Evolutionary conservation across 2,329 filamentous ascomycete genomes (phyloP).

Genomic region (Clonostachys solani): DNA sequence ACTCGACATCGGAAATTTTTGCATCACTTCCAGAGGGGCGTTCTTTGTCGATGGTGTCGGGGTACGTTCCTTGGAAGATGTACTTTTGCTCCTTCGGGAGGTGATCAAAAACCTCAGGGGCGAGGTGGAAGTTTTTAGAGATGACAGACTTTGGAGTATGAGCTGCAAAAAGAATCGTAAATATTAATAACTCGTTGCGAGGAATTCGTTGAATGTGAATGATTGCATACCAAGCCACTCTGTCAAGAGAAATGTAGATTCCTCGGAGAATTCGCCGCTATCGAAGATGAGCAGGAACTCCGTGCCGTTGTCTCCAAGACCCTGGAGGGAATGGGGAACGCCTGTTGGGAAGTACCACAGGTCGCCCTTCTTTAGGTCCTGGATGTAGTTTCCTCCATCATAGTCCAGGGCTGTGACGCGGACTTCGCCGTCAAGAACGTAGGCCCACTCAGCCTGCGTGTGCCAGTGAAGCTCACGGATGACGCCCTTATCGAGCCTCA

Average conservation of each 20-base stretch:
- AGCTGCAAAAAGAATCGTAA: conserved; percentile 25
- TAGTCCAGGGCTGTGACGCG: conserved; percentile 70
- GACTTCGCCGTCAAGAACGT: conserved; percentile 66
- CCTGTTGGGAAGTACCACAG: conserved; percentile 80
- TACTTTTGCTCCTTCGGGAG: conserved; percentile 67
- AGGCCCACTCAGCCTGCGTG: conserved; percentile 76
- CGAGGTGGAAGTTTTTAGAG: conserved; percentile 71
- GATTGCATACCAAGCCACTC: conserved; percentile 60
- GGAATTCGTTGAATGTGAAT: conserved; percentile 8
- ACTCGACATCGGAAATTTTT: conserved; percentile 63
- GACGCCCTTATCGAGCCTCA: conserved; percentile 68
- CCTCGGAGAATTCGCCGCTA: conserved; percentile 47
- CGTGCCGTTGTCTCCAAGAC: conserved; percentile 57
- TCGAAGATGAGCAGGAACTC: conserved; percentile 46
- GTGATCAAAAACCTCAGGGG: conserved; percentile 64
- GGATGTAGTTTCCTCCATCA: conserved; percentile 72
- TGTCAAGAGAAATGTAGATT: conserved; percentile 68
- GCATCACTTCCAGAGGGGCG: conserved; percentile 55
- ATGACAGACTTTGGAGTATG: conserved; percentile 70
- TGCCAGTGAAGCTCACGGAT: conserved; percentile 80
- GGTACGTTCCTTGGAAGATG: conserved; percentile 69
- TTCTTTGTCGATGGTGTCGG: conserved; percentile 62
- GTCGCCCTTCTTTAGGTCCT: conserved; percentile 72
- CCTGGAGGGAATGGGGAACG: conserved; percentile 74
- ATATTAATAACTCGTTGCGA: too few relatives aligned